Evolutionary conservation across 129 eudicot genomes (phyloP).

Genomic region (Arctium minus): DNA sequence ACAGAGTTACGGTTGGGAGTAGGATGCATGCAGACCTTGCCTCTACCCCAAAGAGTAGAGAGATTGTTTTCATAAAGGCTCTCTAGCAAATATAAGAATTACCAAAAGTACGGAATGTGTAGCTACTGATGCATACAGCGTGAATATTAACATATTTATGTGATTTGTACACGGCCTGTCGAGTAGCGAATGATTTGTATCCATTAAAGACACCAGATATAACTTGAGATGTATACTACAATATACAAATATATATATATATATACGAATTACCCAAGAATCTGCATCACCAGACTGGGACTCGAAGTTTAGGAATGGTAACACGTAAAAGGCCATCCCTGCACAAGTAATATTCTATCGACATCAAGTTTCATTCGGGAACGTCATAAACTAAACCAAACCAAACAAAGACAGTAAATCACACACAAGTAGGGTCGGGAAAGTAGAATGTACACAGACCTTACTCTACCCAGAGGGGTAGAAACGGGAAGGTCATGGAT

Average conservation of each 20-base stretch:
- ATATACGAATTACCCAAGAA: slow-evolving; percentile 15
- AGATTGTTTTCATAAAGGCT: background rate
- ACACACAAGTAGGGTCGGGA: background rate
- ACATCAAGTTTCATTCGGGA: background rate
- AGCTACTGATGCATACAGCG: background rate
- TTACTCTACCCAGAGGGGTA: background rate
- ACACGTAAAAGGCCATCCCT: slow-evolving; percentile 32
- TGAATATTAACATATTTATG: background rate
- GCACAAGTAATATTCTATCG: slow-evolving; percentile 17
- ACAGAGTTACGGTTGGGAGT: background rate
- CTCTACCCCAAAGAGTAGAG: background rate
- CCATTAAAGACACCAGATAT: background rate
- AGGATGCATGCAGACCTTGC: background rate
- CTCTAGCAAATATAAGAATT: background rate
- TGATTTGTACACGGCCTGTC: background rate
- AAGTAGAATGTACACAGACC: background rate
- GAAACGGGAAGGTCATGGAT: background rate
- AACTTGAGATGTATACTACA: slow-evolving; percentile 15
- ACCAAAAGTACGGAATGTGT: background rate
- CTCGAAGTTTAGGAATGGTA: slow-evolving; percentile 32
- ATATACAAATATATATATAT: slow-evolving; percentile 24
- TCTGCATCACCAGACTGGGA: slow-evolving; percentile 25
- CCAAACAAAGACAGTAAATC: background rate
- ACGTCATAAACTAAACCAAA: background rate
- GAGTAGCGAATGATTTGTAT: background rate